A percentile compares a stretch with the other conserved stretches of the same genome.
phyloP scores from a whole-genome alignment of 2,329 filamentous ascomycete species.

The Aspergillus oerlinghausenensis region DNA sequence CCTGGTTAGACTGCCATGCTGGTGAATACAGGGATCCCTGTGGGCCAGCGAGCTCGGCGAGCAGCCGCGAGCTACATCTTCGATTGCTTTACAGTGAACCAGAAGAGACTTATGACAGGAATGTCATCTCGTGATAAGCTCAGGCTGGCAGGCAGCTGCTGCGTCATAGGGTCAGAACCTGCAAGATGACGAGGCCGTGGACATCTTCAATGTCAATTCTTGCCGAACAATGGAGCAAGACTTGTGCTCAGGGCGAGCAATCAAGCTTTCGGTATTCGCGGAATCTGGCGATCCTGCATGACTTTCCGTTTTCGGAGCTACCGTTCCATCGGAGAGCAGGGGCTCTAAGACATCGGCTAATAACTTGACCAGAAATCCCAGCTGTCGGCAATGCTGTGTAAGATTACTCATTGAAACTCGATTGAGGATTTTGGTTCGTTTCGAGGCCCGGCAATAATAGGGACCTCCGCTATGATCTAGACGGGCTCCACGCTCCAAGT shows the following conservation, averaged over 20 bases:
- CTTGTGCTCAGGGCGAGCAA: not conserved
- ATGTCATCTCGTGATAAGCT: not conserved
- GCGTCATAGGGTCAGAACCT: not conserved
- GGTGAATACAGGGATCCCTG: not conserved
- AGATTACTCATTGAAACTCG: not conserved
- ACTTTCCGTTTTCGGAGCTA: slow-evolving; percentile 14
- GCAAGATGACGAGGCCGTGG: not conserved
- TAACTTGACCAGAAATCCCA: not conserved
- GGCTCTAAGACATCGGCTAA: not conserved
- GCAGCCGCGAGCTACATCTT: not conserved
- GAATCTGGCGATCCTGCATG: not conserved
- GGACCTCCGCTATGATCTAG: not conserved
- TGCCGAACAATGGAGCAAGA: not conserved
- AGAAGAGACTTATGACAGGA: not conserved
- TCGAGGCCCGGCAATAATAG: not conserved
- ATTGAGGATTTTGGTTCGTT: not conserved
- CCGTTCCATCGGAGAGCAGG: slow-evolving; percentile 11
- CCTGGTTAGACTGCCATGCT: not conserved
- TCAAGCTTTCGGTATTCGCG: not conserved
- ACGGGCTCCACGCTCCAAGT: not conserved
- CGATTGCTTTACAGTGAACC: not conserved
- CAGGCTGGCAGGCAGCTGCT: not conserved
- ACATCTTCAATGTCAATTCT: not conserved
- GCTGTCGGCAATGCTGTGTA: not conserved
- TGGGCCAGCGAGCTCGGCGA: not conserved